These are phyloP conservation scores for Sedum album DNA, from an alignment of 164 flowering plant genomes.

Conservation along the genomic window DNA sequence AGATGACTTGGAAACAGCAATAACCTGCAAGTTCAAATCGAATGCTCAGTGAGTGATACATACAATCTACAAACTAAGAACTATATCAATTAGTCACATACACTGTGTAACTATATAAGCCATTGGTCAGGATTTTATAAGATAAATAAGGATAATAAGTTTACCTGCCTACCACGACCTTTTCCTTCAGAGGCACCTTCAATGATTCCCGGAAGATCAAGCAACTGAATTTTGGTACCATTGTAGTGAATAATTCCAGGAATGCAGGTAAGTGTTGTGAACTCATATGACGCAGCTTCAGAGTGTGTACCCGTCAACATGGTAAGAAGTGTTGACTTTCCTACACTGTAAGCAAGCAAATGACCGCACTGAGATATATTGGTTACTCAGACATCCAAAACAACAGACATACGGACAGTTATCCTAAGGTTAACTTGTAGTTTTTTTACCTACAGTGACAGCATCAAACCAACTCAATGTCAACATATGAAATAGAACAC, in stretches of 20 bases:
- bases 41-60: neutral
- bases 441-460: neutral
- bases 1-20: slow-evolving; percentile 98
- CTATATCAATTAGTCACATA: neutral
- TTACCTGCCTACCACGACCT: slow-evolving; percentile 99
- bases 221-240: slow-evolving; percentile 94
- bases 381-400: neutral
- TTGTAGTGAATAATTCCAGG: slow-evolving; percentile 98
- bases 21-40: slow-evolving; percentile 46
- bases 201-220: slow-evolving; percentile 99
- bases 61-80: neutral
- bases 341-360: slow-evolving; percentile 57
- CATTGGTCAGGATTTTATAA: neutral
- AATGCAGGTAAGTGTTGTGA: slow-evolving; percentile 98
- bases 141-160: neutral
- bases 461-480: neutral
- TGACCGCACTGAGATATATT: neutral
- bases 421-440: neutral
- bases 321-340: slow-evolving; percentile 94
- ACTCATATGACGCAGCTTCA: slow-evolving; percentile 99
- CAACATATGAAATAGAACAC: slow-evolving; percentile 2
- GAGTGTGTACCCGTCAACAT: slow-evolving; percentile 92
- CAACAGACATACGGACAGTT: neutral
- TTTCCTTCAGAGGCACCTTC: slow-evolving; percentile 99
- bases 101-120: neutral